A percentile compares a stretch with the other conserved stretches of the same genome.
Evolutionary conservation across 208 protist species (phyloP).

Genomic region (Trichomonas gallinae): DNA sequence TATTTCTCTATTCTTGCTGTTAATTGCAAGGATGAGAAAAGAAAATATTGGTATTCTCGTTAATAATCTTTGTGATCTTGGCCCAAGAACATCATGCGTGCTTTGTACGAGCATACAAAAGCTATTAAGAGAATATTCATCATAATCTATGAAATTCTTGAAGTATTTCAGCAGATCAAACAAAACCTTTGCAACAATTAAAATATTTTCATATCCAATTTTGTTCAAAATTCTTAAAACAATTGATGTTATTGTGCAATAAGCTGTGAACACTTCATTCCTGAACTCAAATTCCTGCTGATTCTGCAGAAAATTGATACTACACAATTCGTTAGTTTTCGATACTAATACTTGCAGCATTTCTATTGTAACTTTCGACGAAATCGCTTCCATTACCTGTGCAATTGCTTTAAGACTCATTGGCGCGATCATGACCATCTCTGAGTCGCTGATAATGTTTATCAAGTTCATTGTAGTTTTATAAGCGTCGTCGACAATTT

Average conservation of each 20-base stretch:
- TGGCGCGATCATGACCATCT: background rate
- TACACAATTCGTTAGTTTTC: background rate
- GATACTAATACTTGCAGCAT: background rate
- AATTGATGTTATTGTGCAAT: background rate
- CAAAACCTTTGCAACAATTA: background rate
- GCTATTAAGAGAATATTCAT: background rate
- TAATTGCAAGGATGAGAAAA: background rate
- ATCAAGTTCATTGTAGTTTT: background rate
- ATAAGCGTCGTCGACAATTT: background rate
- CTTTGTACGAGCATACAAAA: background rate
- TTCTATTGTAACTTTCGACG: background rate
- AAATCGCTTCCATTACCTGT: background rate
- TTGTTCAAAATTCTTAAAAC: background rate
- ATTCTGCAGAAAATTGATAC: background rate
- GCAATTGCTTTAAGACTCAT: background rate
- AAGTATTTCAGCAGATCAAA: background rate
- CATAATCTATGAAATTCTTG: background rate
- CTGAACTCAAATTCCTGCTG: background rate
- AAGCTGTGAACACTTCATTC: background rate
- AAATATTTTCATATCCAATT: background rate
- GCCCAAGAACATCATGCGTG: background rate
- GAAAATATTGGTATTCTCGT: background rate
- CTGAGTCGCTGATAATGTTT: background rate
- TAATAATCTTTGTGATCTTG: background rate
- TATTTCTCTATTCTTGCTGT: background rate